phyloP scores from a whole-genome alignment of 2,329 filamentous ascomycete genomes.

The Cladosporium sp. region DNA sequence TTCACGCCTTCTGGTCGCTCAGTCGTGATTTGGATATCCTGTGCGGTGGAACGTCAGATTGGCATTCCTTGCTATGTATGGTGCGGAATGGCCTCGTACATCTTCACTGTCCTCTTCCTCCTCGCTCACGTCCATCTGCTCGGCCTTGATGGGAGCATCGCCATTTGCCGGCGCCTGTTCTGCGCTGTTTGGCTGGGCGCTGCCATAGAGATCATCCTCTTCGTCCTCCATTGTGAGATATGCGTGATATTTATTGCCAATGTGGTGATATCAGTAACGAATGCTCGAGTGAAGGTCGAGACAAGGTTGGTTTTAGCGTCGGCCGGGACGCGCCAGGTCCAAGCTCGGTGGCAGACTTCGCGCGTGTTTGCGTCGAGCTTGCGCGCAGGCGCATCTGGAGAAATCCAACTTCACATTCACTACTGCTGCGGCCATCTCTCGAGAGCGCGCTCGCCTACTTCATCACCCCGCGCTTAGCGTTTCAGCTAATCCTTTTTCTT shows the following conservation, averaged over 20 bases:
- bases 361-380: background rate
- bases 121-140: conserved; percentile 42
- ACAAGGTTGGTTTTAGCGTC: conserved; percentile 4
- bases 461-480: background rate
- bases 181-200: conserved; percentile 18
- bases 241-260: background rate
- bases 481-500: background rate
- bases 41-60: background rate
- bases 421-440: too few relatives aligned
- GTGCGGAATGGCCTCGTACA: conserved; percentile 22
- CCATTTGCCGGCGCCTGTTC: conserved; percentile 24
- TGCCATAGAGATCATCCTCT: conserved; percentile 49
- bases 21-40: conserved; percentile 53
- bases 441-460: too few relatives aligned
- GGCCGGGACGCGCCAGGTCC: conserved; percentile 12
- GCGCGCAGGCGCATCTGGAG: conserved; percentile 2
- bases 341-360: conserved; percentile 12
- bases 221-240: conserved; percentile 45
- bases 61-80: conserved; percentile 7
- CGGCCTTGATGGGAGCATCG: conserved; percentile 33
- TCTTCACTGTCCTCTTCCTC: conserved; percentile 42
- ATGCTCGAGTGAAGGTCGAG: conserved; percentile 4
- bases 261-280: background rate
- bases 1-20: conserved; percentile 40
- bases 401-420: background rate